Evolutionary conservation across 2,329 filamentous ascomycete species (phyloP).

Genomic region (Penicillium sp.): DNA sequence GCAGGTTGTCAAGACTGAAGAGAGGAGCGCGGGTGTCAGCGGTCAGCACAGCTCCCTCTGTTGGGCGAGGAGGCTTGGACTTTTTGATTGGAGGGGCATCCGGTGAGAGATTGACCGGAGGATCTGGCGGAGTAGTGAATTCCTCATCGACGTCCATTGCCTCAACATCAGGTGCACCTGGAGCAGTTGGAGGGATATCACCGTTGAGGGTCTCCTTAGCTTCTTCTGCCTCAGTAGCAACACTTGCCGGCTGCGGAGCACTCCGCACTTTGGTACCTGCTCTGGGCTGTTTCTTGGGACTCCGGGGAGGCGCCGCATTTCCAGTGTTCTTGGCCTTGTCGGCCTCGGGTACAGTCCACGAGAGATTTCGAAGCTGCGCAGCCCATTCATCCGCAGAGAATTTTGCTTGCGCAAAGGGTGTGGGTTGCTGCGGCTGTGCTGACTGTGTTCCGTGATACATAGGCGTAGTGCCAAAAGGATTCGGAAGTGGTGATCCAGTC

Average conservation of each 20-base stretch:
- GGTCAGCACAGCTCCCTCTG: constrained; percentile 8
- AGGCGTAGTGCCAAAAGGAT: constrained; percentile 19
- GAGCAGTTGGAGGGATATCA: constrained; percentile 17
- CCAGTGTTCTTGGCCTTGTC: constrained; percentile 27
- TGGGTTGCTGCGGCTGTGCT: constrained; percentile 27
- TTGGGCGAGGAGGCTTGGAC: constrained; percentile 8
- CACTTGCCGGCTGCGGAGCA: constrained; percentile 34
- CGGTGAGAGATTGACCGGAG: constrained; percentile 10
- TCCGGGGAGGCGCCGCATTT: constrained; percentile 29
- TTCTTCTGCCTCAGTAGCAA: constrained; percentile 42
- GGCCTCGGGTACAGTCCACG: constrained; percentile 32
- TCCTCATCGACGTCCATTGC: constrained; percentile 49
- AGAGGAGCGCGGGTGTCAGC: constrained; percentile 20
- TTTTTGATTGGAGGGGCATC: constrained; percentile 12
- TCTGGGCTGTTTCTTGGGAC: constrained; percentile 35
- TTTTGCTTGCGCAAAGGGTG: constrained; percentile 33
- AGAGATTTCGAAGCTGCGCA: constrained; percentile 35
- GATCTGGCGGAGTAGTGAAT: constrained; percentile 16
- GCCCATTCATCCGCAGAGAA: constrained; percentile 42
- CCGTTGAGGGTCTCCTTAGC: constrained; percentile 30
- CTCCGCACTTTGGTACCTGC: constrained; percentile 28
- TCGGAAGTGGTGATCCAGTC: constrained; percentile 18
- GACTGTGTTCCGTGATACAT: constrained; percentile 7
- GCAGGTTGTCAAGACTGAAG: constrained; percentile 51
- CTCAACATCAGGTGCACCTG: constrained; percentile 30